Base-by-base conservation (phyloP, 148 eudicot genomes). In the Silene latifolia region DNA sequence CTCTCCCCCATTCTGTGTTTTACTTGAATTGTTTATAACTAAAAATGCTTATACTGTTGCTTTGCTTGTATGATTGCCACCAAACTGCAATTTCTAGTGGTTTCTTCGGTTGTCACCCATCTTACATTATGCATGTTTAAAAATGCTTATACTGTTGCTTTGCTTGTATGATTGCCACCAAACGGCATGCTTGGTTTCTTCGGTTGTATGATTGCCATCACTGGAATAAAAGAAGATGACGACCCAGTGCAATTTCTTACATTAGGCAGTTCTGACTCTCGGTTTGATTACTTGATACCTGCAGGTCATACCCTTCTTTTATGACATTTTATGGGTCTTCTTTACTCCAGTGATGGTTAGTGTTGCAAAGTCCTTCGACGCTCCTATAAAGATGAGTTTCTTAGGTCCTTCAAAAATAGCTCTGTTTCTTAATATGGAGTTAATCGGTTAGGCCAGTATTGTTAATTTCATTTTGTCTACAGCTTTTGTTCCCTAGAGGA, bases 321-420 rank as follows among this genome's bases (percentile, higher is more conserved):
- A 96, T 84, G 99, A 96, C 81, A 89, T 96, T 72, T 96, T 96
- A 80, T 96, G 99, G 99, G 99, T 96, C 21, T 96, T 96, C 86
- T 96, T 96, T 74, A 96, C 99, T 46, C 99, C 99, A 25, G 99
- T 96, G 68, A 96, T 96, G 99, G 99, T 96, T 75, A 92, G 98
- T 73, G 99, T 96, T 78, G 98, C 99, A 25, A 96, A 96, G 82
- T 96, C 99, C 72, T 96, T 96, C 70, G 97, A 95, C 82, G 99
- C 99, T 61, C 99, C 99, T 59, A 95, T 95, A 73, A 95, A 95
- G 98, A 98, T 92, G 25, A 80, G 87, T 89, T 71, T 70, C 46
- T 74, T 56, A 19, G 70, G 63, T 51, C 65, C 69, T 64, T 48
- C 65, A 65, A 44, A 47, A 39, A 6, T 60, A 39, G 18, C 0